These are phyloP conservation scores for Phytophthora pistaciae DNA, from an alignment of 352 stramenopile species.

Conservation along the genomic window DNA sequence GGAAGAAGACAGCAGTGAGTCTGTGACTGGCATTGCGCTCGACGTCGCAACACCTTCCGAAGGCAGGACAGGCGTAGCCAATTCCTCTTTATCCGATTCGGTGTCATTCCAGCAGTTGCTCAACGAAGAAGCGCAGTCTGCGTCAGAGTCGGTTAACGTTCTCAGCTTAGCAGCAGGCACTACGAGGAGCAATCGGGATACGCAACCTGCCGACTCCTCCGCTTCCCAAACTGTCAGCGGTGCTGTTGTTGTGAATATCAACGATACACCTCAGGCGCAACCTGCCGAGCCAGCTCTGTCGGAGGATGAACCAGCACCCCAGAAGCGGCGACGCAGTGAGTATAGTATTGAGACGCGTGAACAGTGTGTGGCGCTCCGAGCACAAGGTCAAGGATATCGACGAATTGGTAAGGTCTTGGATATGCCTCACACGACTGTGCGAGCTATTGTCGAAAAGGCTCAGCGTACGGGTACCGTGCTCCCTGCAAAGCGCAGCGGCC, in stretches of 20 bases:
- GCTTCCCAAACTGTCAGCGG: neutral
- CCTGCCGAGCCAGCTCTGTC: neutral
- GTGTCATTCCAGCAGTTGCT: constrained; percentile 28
- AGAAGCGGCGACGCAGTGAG: constrained; percentile 43
- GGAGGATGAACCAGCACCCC: neutral
- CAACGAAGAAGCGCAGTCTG: constrained; percentile 5
- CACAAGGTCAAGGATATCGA: constrained; percentile 62
- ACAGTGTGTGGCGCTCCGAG: constrained; percentile 62
- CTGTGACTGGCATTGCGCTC: neutral
- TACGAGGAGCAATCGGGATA: neutral
- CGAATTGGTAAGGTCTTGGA: constrained; percentile 66
- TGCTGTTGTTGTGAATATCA: neutral
- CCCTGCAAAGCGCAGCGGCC: constrained; percentile 59
- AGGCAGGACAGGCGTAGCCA: neutral
- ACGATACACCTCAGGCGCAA: neutral
- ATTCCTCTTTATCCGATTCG: constrained; percentile 8
- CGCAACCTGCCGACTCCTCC: neutral
- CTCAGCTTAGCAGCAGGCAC: neutral
- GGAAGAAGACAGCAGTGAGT: neutral
- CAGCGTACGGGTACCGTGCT: constrained; percentile 60
- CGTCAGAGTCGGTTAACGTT: neutral
- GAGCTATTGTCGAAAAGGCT: constrained; percentile 74
- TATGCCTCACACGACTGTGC: constrained; percentile 80
- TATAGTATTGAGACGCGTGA: constrained; percentile 69
- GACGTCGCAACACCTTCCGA: neutral